Conservation (phyloP, 768 basidiomycete species). For the Phylloporus scabripes region DNA sequence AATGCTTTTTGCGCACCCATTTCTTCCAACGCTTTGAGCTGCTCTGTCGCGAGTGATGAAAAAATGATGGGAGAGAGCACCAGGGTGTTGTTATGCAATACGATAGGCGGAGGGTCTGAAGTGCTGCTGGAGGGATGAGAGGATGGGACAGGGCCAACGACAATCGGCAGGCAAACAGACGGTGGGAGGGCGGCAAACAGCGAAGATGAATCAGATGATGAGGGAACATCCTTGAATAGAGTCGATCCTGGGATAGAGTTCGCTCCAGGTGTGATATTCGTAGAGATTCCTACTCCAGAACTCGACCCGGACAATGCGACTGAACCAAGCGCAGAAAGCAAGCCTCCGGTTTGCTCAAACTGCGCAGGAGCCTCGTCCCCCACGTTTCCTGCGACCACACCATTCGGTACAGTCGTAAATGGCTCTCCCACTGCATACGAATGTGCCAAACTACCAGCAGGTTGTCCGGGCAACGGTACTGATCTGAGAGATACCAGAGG, state of each 20-base stretch:
- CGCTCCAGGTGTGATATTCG: not conserved
- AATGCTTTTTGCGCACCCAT: constrained; percentile 81
- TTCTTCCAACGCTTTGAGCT: constrained; percentile 68
- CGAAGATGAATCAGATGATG: constrained; percentile 15
- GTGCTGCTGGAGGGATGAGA: constrained; percentile 45
- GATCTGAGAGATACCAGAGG: constrained; percentile 47
- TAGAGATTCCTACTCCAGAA: constrained; percentile 1
- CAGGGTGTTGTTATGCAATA: constrained; percentile 77
- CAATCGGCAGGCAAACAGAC: constrained; percentile 66
- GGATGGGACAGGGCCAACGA: constrained; percentile 66
- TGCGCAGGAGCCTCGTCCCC: not conserved
- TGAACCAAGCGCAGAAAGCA: not conserved
- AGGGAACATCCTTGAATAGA: constrained; percentile 12
- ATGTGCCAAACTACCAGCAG: not conserved
- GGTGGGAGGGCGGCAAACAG: constrained; percentile 30
- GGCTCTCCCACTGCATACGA: not conserved
- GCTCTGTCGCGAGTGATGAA: constrained; percentile 64
- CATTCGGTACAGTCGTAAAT: constrained; percentile 6
- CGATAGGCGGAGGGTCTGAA: constrained; percentile 59
- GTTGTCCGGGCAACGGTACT: constrained; percentile 3
- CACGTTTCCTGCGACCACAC: not conserved
- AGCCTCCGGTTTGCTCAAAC: constrained; percentile 3
- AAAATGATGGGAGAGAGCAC: constrained; percentile 85
- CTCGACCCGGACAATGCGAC: not conserved
- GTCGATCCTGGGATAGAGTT: constrained; percentile 8